Percentiles rank a stretch among this genome's conserved stretches.
phyloP scores from a whole-genome alignment of 2,329 filamentous ascomycete genomes.

The Xylariaceae sp. region DNA sequence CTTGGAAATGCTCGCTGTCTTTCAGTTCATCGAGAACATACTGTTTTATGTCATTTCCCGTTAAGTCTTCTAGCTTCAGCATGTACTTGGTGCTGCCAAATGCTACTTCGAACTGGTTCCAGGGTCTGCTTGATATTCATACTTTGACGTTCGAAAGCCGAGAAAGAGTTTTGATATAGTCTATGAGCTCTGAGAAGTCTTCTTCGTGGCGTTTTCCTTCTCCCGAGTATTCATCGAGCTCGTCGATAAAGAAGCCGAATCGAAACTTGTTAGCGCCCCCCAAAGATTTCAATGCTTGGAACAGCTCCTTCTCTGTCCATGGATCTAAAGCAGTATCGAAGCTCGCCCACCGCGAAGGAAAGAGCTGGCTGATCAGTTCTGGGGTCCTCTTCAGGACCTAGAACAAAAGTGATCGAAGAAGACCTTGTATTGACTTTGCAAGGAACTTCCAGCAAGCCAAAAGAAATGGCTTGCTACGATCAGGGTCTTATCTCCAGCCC shows the following conservation, averaged over 20 bases:
- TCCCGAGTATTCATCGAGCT: no score
- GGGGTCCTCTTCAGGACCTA: conserved; percentile 10
- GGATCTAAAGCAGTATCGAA: conserved; percentile 7
- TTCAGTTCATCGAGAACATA: conserved; percentile 20
- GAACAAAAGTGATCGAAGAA: conserved; percentile 20
- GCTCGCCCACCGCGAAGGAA: conserved; percentile 11
- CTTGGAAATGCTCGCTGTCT: conserved; percentile 9
- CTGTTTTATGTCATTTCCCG: conserved; percentile 18
- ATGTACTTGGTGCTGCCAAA: conserved; percentile 15
- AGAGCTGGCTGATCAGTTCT: conserved; percentile 5
- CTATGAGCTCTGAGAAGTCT: conserved; percentile 3
- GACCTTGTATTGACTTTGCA: conserved; percentile 24
- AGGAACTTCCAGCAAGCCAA: conserved; percentile 19
- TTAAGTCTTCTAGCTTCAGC: conserved; percentile 23
- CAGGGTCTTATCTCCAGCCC: not conserved
- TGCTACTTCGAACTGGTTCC: conserved; percentile 20
- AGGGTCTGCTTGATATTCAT: conserved; percentile 24
- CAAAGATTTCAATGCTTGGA: conserved; percentile 6
- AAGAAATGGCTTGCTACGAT: conserved; percentile 18
- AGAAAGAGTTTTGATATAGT: conserved; percentile 6
- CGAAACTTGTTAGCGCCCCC: no score
- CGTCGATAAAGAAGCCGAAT: conserved; percentile 7
- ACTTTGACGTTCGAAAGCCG: conserved; percentile 17
- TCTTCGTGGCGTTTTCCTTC: no score
- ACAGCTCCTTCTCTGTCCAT: not conserved